phyloP scores from a whole-genome alignment of 2,329 filamentous ascomycete species.

The Arthrobotrys sinensis region DNA sequence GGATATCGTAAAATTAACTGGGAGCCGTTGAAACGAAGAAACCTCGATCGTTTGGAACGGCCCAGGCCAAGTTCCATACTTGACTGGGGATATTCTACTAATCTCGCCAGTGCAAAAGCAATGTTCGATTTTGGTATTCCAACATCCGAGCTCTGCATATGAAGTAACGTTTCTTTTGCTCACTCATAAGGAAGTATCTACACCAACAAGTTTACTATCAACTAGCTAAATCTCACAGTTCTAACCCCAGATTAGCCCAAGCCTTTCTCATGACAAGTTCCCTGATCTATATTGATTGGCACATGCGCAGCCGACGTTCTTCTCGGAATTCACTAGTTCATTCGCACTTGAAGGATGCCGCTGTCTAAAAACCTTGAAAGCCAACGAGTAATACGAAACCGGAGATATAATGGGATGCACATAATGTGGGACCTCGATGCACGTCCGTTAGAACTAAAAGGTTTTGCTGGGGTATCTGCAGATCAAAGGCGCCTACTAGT shows the following conservation, averaged over 20 bases:
- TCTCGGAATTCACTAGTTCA: constrained; percentile 8
- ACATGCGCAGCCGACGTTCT: not conserved
- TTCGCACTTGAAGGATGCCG: not conserved
- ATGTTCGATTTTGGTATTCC: not conserved
- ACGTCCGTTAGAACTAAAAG: constrained; percentile 11
- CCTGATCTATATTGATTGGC: not conserved
- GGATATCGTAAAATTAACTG: constrained; percentile 20
- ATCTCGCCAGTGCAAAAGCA: not conserved
- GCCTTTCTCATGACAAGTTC: constrained; percentile 20
- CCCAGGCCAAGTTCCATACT: not conserved
- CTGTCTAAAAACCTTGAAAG: constrained; percentile 28
- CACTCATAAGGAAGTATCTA: constrained; percentile 12
- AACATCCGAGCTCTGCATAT: not conserved
- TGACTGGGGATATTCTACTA: constrained; percentile 6
- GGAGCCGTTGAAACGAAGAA: constrained; percentile 20
- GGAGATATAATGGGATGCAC: constrained; percentile 25
- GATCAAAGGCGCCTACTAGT: not conserved
- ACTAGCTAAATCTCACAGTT: not conserved
- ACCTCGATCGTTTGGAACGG: constrained; percentile 19
- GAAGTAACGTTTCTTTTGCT: constrained; percentile 8
- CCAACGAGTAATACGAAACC: not conserved
- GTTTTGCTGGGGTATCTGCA: constrained; percentile 32
- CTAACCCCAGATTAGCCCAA: constrained; percentile 10
- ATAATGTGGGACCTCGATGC: constrained; percentile 38
- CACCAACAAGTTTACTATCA: not conserved